Percentiles rank a stretch among this genome's conserved stretches.
Conservation (phyloP, 2,329 filamentous ascomycete genomes). For the Mollisia scopiformis region DNA sequence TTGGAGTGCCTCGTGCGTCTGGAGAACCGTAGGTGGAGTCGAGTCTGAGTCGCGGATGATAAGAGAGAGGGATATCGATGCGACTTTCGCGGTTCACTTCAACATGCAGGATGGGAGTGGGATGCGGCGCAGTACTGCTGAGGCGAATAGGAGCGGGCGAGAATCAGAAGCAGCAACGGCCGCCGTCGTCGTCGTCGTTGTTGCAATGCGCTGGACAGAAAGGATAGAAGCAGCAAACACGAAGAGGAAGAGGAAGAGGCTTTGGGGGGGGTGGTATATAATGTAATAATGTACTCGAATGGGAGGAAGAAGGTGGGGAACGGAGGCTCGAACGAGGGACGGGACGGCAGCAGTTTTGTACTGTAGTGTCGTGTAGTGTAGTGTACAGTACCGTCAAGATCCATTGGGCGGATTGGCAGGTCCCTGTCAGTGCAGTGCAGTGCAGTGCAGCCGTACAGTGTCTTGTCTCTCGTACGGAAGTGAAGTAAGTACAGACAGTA, state of each 20-base stretch:
- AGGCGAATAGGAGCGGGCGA: neutral
- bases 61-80: too few relatives aligned
- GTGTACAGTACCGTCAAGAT: too few relatives aligned
- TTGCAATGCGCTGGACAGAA: neutral
- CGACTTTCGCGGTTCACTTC: too few relatives aligned
- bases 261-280: neutral
- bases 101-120: neutral
- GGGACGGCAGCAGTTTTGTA: conserved; percentile 1
- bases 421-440: too few relatives aligned
- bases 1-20: neutral
- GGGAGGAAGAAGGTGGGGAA: neutral
- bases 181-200: too few relatives aligned
- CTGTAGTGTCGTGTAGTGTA: too few relatives aligned
- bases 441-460: too few relatives aligned
- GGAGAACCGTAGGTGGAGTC: neutral
- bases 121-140: neutral
- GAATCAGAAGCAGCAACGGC: neutral
- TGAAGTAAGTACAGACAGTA: too few relatives aligned
- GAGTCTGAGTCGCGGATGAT: neutral
- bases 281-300: neutral
- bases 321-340: neutral
- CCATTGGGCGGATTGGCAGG: neutral
- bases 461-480: neutral
- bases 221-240: neutral
- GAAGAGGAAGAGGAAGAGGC: neutral